Evolutionary conservation across 225 moss, liverwort and hornwort species (phyloP), one percentile per base, ranked within the genome.

Genomic region (Asterella californica): DNA sequence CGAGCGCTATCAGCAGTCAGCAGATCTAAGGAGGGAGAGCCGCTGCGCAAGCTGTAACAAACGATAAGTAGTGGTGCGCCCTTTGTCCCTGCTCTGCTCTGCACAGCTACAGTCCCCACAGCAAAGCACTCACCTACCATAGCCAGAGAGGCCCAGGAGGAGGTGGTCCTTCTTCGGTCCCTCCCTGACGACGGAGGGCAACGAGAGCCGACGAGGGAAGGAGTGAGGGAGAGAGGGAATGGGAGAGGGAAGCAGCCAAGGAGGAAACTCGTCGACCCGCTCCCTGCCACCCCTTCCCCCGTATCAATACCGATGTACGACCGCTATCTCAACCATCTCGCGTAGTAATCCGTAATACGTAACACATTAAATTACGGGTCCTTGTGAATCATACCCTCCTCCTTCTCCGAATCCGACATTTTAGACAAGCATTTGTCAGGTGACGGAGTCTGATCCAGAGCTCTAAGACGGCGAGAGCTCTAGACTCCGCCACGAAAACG

Each of bases 61-160:
- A 57, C 57, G 75, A 75, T 75, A 75, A 75, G 75, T 75, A 76
- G 59, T 76, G 75, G 30, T 75, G 21, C 55, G 17, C 22, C 55
- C 27, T 46, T 32, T 15, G 30, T 52, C 74, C 29, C 36, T 68
- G 68, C 37, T 38, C 38, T 33, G 42, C 70, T 71, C 71, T 72
- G 75, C 46, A 71, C 46, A 46, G 71, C 57, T 36, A 76, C 75
- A 76, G 75, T 76, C 59, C 59, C 36, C 19, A 76, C 55, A 36
- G 75, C 48, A 59, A 60, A 57, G 57, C 59, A 36, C 37, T n/a
- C 59, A 57, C 75, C 75, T 76, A 57, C 75, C 75, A 76, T 76
- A 76, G 75, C 75, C 75, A 59, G 54, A 15, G 29, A 64, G 25
- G 37, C 4, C 2, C 19, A 24, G 42, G 8, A 70, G 38, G 45